These are phyloP conservation scores for Trametes meyenii DNA, from an alignment of 768 basidiomycete genomes.

Conservation along the genomic window DNA sequence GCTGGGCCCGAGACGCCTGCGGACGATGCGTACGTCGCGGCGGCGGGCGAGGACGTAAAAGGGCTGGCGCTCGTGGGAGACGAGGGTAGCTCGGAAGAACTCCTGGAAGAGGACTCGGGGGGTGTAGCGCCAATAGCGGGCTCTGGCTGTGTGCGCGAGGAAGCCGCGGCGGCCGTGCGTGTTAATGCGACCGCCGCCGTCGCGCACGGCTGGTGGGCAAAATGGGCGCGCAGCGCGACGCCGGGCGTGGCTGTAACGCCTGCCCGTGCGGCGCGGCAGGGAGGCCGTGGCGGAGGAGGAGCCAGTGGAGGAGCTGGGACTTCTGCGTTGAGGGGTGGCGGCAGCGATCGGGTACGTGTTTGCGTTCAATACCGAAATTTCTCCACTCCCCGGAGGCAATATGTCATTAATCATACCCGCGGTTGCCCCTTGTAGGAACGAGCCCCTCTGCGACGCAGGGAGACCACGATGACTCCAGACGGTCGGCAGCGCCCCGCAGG, in stretches of 20 bases:
- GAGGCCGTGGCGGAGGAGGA: background rate
- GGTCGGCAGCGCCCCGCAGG: slow-evolving; percentile 38
- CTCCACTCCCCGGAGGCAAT: slow-evolving; percentile 17
- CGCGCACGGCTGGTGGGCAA: slow-evolving; percentile 54
- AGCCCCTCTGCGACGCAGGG: slow-evolving; percentile 43
- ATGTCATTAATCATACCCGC: slow-evolving; percentile 9
- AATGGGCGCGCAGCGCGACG: slow-evolving; percentile 45
- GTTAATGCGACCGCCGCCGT: slow-evolving; percentile 38
- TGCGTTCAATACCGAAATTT: slow-evolving; percentile 21
- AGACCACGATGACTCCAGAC: slow-evolving; percentile 51
- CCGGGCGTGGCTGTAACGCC: background rate
- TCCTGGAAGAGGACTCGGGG: slow-evolving; percentile 12
- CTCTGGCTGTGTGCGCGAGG: slow-evolving; percentile 21
- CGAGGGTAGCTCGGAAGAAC: slow-evolving; percentile 21
- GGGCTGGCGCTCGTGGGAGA: background rate
- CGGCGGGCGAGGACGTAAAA: slow-evolving; percentile 23
- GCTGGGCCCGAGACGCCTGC: slow-evolving; percentile 36
- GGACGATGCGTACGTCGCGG: slow-evolving; percentile 25
- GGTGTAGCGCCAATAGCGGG: background rate
- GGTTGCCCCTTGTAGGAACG: slow-evolving; percentile 31
- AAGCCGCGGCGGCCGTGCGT: slow-evolving; percentile 23
- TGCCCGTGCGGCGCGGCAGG: background rate
- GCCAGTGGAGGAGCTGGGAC: background rate
- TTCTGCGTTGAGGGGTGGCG: background rate
- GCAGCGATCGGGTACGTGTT: slow-evolving; percentile 15